Conservation (phyloP, 2,329 filamentous ascomycete species). For the Delphinella strobiligena region DNA sequence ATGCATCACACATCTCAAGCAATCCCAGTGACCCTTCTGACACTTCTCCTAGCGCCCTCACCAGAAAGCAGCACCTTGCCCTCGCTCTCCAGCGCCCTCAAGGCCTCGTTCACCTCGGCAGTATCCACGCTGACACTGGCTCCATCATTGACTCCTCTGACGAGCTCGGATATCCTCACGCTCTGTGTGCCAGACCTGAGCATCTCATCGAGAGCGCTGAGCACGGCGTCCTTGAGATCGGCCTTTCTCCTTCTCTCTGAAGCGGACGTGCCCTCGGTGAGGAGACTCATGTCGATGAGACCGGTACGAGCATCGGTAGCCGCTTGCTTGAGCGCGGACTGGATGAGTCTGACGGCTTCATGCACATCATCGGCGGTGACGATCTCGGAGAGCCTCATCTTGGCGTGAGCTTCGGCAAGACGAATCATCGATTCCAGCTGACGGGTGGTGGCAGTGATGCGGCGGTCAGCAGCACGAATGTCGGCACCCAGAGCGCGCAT, state of each 20-base stretch:
- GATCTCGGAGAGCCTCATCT: constrained; percentile 73
- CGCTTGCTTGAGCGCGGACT: constrained; percentile 86
- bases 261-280: constrained; percentile 87
- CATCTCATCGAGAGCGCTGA: constrained; percentile 70
- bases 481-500: constrained; percentile 80
- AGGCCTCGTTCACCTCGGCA: constrained; percentile 69
- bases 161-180: constrained; percentile 69
- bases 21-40: constrained; percentile 59
- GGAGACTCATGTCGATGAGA: constrained; percentile 88
- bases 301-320: constrained; percentile 88
- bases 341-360: constrained; percentile 87
- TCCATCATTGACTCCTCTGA: constrained; percentile 58
- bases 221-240: constrained; percentile 70
- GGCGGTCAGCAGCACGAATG: constrained; percentile 71
- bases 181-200: constrained; percentile 48
- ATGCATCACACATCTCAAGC: constrained; percentile 12
- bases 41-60: constrained; percentile 70
- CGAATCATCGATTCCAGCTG: constrained; percentile 99
- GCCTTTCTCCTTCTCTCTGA: constrained; percentile 72
- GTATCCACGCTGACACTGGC: constrained; percentile 59
- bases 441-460: constrained; percentile 93
- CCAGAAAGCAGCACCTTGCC: constrained; percentile 69
- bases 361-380: constrained; percentile 75
- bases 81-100: constrained; percentile 72
- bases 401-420: constrained; percentile 88